Conservation (phyloP, 768 basidiomycete species). For the Floccularia luteovirens region DNA sequence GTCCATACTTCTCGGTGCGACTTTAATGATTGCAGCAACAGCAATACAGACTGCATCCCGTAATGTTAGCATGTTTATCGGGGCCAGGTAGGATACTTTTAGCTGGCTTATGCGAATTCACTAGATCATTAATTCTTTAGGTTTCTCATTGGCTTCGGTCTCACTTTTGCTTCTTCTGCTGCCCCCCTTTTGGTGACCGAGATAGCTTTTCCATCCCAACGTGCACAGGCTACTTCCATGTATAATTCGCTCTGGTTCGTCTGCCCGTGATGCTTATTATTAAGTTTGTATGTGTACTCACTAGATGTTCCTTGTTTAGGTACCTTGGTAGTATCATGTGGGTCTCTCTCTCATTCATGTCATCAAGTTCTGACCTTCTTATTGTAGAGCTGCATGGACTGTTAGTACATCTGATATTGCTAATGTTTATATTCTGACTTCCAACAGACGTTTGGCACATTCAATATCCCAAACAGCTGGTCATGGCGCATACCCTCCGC, state of each 20-base stretch:
- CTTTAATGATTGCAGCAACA: slow-evolving; percentile 50
- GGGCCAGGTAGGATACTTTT: slow-evolving; percentile 37
- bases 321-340: slow-evolving; percentile 65
- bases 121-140: slow-evolving; percentile 13
- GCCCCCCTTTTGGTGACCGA: slow-evolving; percentile 75
- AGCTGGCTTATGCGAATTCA: background rate
- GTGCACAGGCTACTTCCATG: slow-evolving; percentile 59
- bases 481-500: slow-evolving; percentile 68
- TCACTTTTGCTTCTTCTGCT: slow-evolving; percentile 59
- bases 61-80: slow-evolving; percentile 60
- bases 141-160: slow-evolving; percentile 58
- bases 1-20: slow-evolving; percentile 52
- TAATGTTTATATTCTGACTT: background rate
- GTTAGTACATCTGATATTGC: slow-evolving; percentile 8
- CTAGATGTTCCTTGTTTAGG: slow-evolving; percentile 7
- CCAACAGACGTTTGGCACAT: slow-evolving; percentile 54
- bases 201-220: slow-evolving; percentile 66
- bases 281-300: background rate
- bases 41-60: slow-evolving; percentile 52
- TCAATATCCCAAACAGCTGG: slow-evolving; percentile 51
- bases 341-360: slow-evolving; percentile 11
- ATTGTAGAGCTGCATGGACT: slow-evolving; percentile 54
- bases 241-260: slow-evolving; percentile 63
- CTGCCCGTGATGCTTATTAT: background rate
- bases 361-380: background rate